These are phyloP conservation scores for Colletotrichum plurivorum DNA, from an alignment of 2,329 filamentous ascomycete genomes.

Conservation along the genomic window DNA sequence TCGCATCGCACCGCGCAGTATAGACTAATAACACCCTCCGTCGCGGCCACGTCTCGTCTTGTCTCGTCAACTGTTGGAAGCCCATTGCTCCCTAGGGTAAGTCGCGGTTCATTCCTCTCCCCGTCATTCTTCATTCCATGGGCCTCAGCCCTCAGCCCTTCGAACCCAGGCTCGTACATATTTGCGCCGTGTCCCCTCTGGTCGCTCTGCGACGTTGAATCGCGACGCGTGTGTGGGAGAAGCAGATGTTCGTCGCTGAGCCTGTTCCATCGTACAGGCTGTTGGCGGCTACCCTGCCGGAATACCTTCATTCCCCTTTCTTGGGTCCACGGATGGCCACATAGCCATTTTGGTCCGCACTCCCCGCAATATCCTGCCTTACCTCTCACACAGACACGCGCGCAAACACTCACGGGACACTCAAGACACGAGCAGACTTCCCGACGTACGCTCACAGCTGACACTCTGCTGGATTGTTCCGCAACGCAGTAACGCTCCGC, in stretches of 20 bases:
- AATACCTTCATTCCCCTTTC: conserved; percentile 34
- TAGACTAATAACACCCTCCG: conserved; percentile 38
- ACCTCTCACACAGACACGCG: background rate
- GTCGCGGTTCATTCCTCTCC: conserved; percentile 25
- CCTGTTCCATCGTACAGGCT: conserved; percentile 24
- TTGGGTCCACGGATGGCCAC: conserved; percentile 27
- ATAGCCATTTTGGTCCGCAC: conserved; percentile 26
- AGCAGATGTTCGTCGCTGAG: conserved; percentile 4
- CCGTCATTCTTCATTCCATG: conserved; percentile 35
- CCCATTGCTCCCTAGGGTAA: conserved; percentile 28
- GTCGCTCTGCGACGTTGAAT: conserved; percentile 11
- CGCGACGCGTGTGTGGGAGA: conserved; percentile 15
- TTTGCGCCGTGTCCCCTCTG: conserved; percentile 10
- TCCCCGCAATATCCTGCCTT: conserved; percentile 1
- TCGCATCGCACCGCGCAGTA: conserved; percentile 26
- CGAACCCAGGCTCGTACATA: conserved; percentile 27
- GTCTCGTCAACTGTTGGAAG: conserved; percentile 8
- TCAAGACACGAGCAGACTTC: background rate
- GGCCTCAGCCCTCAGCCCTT: conserved; percentile 17
- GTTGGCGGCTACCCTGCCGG: conserved; percentile 27
- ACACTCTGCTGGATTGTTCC: conserved; percentile 21
- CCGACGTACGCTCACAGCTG: conserved; percentile 11
- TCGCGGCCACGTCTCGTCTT: conserved; percentile 11
- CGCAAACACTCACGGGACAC: background rate
- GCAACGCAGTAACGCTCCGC: conserved; percentile 29